These are phyloP conservation scores for Penicillium sp. DNA, from an alignment of 2,329 filamentous ascomycete species.

Conservation along the genomic window DNA sequence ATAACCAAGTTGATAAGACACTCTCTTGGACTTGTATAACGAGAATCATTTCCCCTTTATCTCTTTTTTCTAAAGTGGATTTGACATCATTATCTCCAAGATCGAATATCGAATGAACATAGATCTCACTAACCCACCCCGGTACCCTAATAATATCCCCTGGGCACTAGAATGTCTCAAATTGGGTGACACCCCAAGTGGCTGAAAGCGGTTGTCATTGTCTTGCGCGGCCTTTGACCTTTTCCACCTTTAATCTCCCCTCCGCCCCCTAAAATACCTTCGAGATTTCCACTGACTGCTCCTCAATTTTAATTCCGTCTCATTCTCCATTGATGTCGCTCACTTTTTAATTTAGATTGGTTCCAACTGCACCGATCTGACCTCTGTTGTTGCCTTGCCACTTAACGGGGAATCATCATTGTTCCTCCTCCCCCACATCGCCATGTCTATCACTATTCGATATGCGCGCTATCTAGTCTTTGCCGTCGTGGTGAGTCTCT, in stretches of 20 bases:
- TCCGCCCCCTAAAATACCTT: conserved; percentile 6
- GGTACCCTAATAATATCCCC: conserved; percentile 6
- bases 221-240: conserved; percentile 22
- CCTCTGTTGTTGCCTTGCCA: conserved; percentile 12
- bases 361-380: conserved; percentile 10
- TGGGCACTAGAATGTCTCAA: conserved; percentile 14
- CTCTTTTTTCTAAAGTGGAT: background rate
- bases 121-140: background rate
- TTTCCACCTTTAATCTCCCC: conserved; percentile 12
- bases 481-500: conserved; percentile 73
- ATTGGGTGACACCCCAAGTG: conserved; percentile 21
- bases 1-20: background rate
- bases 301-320: background rate
- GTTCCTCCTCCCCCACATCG: conserved; percentile 13
- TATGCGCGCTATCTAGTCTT: conserved; percentile 69
- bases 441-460: conserved; percentile 28
- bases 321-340: conserved; percentile 9
- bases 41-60: background rate
- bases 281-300: background rate
- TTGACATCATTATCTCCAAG: background rate
- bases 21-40: background rate
- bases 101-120: background rate
- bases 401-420: conserved; percentile 6
- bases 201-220: conserved; percentile 26
- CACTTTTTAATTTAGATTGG: conserved; percentile 8